Evolutionary conservation across 2,329 filamentous ascomycete species (phyloP), one percentile per base, ranked within the genome.

Genomic region (Metarhizium sp.): DNA sequence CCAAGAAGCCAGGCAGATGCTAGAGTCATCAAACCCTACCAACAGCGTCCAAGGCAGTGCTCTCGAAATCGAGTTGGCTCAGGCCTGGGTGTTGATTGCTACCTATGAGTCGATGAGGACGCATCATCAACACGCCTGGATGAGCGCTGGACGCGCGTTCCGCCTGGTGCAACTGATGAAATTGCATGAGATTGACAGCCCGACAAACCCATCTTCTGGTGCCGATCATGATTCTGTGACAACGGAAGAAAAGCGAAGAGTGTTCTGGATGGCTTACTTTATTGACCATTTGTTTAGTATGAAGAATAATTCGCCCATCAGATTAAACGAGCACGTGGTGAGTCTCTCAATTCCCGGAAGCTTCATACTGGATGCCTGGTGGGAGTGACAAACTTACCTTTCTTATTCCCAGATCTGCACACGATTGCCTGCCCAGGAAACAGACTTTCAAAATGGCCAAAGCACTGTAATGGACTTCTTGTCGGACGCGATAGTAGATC

Each of bases 251-350:
- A 66, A 62, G 46, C 56, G 71, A 14, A 58, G 71, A n/a, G 67
- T 66, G 0, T 73, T 73, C 58, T 73, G 71, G 71, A 66, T 73
- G 64, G 71, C 70, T 0, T 73, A 69, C 53, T 64, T 61, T 13
- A 56, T 73, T 16, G 71, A 73, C 59, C 67, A 65, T 1, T 67
- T 72, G 40, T 60, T 66, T n/a, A 66, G 66, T 51, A 63, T 70
- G 5, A 62, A 64, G 14, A 65, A 65, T 42, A 62, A 62, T 4
- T 60, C 63, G 50, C 66, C 68, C 5, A 59, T 68, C 30, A 67
- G 66, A 1, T 53, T 72, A 32, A 62, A 64, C 42, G 69, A 71
- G 57, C 59, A 64, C 18, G 32, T 18, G 51, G 59, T 60, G 60
- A 59, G 36, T 48, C 45, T 7, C 36, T 32, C 30, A 34, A 34